These are phyloP conservation scores for Saccharomycopsis babjevae DNA, from an alignment of 805 yeast genomes.

Conservation along the genomic window DNA sequence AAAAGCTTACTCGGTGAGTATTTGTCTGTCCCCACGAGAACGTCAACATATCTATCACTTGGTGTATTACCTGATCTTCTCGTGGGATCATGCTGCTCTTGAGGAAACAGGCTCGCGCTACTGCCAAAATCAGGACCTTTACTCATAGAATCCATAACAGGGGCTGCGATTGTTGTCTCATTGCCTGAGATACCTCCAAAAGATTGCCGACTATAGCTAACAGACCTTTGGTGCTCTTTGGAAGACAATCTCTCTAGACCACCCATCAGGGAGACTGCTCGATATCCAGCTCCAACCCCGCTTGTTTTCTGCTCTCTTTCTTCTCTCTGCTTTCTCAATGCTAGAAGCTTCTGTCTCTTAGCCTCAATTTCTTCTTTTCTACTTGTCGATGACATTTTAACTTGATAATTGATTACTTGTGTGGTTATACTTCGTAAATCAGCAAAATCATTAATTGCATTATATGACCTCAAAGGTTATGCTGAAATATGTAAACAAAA, in stretches of 20 bases:
- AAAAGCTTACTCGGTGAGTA: not conserved
- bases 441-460: too few relatives aligned
- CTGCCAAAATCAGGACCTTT: not conserved
- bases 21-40: conserved; percentile 5
- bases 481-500: too few relatives aligned
- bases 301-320: conserved; percentile 8
- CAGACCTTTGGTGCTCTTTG: not conserved
- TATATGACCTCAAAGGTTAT: too few relatives aligned
- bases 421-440: too few relatives aligned
- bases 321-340: conserved; percentile 14
- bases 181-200: not conserved
- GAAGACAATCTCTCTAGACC: not conserved
- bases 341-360: conserved; percentile 13
- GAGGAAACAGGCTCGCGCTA: not conserved
- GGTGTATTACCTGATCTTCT: not conserved
- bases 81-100: not conserved
- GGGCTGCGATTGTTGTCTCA: not conserved
- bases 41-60: conserved; percentile 6
- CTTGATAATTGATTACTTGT: not conserved
- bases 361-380: conserved; percentile 19
- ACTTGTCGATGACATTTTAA: not conserved
- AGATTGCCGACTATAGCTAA: not conserved
- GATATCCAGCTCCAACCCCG: not conserved
- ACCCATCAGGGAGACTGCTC: not conserved
- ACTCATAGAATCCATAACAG: not conserved